These are phyloP conservation scores for Eutypa lata DNA, from an alignment of 2,329 filamentous ascomycete species.

Conservation along the genomic window DNA sequence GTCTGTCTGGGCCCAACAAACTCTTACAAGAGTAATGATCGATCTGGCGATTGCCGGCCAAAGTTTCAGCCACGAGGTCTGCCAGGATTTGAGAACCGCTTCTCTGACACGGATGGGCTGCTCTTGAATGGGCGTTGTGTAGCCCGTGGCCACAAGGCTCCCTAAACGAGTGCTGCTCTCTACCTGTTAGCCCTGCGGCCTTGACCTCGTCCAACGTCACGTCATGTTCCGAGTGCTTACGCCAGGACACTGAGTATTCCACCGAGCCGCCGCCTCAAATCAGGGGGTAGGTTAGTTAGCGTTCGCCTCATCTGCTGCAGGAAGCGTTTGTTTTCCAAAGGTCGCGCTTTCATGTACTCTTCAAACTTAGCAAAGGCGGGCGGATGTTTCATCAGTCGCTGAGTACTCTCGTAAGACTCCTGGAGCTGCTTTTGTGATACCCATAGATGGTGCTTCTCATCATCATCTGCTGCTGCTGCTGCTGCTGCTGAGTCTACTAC, in stretches of 20 bases:
- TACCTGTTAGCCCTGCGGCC: constrained; percentile 12
- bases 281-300: constrained; percentile 33
- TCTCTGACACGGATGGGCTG: constrained; percentile 61
- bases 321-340: constrained; percentile 51
- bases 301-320: constrained; percentile 44
- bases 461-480: constrained; percentile 22
- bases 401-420: constrained; percentile 37
- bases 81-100: constrained; percentile 61
- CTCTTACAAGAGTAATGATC: constrained; percentile 51
- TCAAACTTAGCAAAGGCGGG: constrained; percentile 42
- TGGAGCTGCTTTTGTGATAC: constrained; percentile 51
- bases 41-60: constrained; percentile 55
- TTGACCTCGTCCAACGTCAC: too few relatives aligned
- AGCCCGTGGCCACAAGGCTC: constrained; percentile 65
- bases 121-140: constrained; percentile 57
- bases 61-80: constrained; percentile 50
- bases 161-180: constrained; percentile 56
- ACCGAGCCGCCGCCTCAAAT: constrained; percentile 34
- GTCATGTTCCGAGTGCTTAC: constrained; percentile 32
- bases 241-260: constrained; percentile 37
- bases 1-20: constrained; percentile 54
- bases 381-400: constrained; percentile 32
- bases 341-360: constrained; percentile 51
- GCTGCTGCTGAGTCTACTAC: constrained; percentile 32
- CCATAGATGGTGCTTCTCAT: constrained; percentile 39